phyloP scores from a whole-genome alignment of 1,139 yeast genomes.

The Sugiyamaella japonica region DNA sequence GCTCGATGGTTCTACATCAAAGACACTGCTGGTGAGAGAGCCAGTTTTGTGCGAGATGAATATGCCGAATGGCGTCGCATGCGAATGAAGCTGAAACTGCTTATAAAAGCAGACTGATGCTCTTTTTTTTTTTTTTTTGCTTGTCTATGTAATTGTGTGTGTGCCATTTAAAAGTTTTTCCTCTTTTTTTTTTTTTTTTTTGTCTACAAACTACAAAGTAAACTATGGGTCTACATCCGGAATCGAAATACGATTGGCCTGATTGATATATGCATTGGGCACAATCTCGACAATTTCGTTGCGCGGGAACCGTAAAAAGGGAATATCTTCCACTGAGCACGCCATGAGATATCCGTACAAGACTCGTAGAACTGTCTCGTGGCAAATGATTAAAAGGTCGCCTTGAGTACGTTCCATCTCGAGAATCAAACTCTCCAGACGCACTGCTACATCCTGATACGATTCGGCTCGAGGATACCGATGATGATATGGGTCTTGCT shows the following conservation, averaged over 20 bases:
- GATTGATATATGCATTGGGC: conserved; percentile 83
- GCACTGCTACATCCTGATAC: conserved; percentile 91
- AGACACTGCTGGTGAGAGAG: conserved; percentile 40
- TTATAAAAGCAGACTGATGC: conserved; percentile 32
- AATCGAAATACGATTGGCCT: conserved; percentile 56
- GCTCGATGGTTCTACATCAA: conserved; percentile 40
- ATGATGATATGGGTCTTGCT: conserved; percentile 85
- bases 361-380: conserved; percentile 84
- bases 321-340: conserved; percentile 82
- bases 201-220: not conserved
- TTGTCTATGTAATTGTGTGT: not conserved
- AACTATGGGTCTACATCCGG: conserved; percentile 32
- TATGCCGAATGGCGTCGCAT: conserved; percentile 38
- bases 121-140: too few species aligned
- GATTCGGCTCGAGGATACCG: conserved; percentile 91
- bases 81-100: conserved; percentile 36
- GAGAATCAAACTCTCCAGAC: conserved; percentile 87
- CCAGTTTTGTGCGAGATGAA: conserved; percentile 38
- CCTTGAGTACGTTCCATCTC: conserved; percentile 92
- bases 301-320: conserved; percentile 70
- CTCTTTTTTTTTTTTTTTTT: not conserved
- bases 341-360: conserved; percentile 95
- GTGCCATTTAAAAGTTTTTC: conserved; percentile 14
- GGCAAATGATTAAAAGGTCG: conserved; percentile 87
- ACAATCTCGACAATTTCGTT: conserved; percentile 84